Evolutionary conservation across 2,329 filamentous ascomycete genomes (phyloP), one percentile per base, ranked within the genome.

Genomic region (Davidsoniella eucalypti): DNA sequence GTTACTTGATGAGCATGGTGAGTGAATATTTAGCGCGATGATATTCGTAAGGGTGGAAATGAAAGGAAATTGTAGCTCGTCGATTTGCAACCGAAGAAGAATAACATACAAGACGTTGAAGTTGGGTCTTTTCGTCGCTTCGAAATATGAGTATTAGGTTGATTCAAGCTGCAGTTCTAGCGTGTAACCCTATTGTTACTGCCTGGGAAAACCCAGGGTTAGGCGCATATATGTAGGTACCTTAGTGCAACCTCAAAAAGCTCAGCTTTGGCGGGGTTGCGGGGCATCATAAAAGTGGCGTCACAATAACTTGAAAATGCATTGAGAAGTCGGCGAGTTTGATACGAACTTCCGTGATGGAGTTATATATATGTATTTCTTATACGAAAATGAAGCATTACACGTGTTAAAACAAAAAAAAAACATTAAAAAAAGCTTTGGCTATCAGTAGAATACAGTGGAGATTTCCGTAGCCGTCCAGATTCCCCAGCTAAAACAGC

Each of bases 1-100:
- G 26, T 49, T 57, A 75, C 72, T 76, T 76, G 69, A 76, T 75
- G 59, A 67, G 63, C 65, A 68, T 68, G 53, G 46, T 59, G 54
- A 47, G 16, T 38, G 45, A 49, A 9, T 33, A 10, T 10, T 33
- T 33, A 12, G 26, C 26, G 26, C 10, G 26, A 9, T 12, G 26
- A 4, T 33, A 9, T 33, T 33, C 10, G 26, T 33, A 10, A 7
- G 10, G 3, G 8, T 33, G 26, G 26, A 33, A 33, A 4, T 1
- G 10, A 33, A 33, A 33, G 7, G 26, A 8, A 9, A 33, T 5
- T 33, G 10, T 33, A 33, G 26, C 26, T 29, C 26, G 26, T 29
- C 26, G 26, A 33, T 33, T 33, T 12, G 26, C 26, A 33, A 33
- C 8, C 26, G 6, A 44, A 26, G 21, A 14, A 26, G 4, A 44